These are phyloP conservation scores for Furcasterigmium sp. DNA, from an alignment of 2,329 filamentous ascomycete species.

Conservation along the genomic window DNA sequence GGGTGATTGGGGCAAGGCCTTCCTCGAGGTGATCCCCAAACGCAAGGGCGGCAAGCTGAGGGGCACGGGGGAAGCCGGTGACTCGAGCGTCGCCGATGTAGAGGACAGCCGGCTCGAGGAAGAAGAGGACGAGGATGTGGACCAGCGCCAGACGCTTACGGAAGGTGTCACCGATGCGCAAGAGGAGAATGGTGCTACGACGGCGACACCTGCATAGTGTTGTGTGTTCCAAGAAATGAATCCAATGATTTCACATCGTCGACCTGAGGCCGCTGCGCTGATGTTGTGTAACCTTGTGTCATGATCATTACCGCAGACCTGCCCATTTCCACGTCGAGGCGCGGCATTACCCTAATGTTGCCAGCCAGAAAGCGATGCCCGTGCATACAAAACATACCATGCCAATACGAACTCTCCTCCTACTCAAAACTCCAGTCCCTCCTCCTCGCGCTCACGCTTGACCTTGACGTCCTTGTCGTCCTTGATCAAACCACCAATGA, in stretches of 20 bases:
- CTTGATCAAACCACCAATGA: constrained; percentile 73
- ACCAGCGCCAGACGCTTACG: not conserved
- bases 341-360: too few species aligned
- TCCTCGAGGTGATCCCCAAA: constrained; percentile 82
- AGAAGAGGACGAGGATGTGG: constrained; percentile 16
- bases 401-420: not conserved
- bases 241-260: too few species aligned
- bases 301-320: not conserved
- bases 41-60: constrained; percentile 76
- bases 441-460: constrained; percentile 49
- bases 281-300: too few species aligned
- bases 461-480: constrained; percentile 58
- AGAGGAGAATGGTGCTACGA: too few species aligned
- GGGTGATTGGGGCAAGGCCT: constrained; percentile 87
- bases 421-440: constrained; percentile 47
- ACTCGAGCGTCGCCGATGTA: constrained; percentile 14
- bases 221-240: too few species aligned
- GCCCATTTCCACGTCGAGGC: too few species aligned
- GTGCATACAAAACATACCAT: constrained; percentile 10
- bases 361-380: not conserved
- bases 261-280: too few species aligned
- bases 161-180: not conserved
- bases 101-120: constrained; percentile 18
- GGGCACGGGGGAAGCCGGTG: constrained; percentile 19
- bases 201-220: too few species aligned